A percentile compares a stretch with the other conserved stretches of the same genome.
Conservation (phyloP, 805 yeast genomes). For the Zygoascus flipseniorum region DNA sequence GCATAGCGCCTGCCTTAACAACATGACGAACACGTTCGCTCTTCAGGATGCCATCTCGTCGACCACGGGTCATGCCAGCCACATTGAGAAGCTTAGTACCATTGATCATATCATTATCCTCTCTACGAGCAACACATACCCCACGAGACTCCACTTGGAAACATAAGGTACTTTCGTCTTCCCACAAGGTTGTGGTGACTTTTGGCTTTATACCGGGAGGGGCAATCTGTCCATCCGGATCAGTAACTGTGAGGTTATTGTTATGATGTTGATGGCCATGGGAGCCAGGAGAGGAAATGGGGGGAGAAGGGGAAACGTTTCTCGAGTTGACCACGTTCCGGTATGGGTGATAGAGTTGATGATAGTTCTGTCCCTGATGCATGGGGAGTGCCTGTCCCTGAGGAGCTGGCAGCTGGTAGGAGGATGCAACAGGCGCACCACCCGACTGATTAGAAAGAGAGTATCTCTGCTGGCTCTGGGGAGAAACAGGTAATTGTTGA, state of each 20-base stretch:
- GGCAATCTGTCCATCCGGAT: slow-evolving; percentile 32
- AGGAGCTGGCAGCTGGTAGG: neutral
- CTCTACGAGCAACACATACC: slow-evolving; percentile 71
- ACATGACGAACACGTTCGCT: slow-evolving; percentile 71
- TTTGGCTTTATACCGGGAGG: slow-evolving; percentile 40
- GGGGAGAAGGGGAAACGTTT: neutral
- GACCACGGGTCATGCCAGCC: slow-evolving; percentile 82
- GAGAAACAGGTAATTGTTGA: neutral
- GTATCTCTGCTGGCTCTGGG: neutral
- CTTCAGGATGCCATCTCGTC: slow-evolving; percentile 76
- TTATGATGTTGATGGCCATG: neutral
- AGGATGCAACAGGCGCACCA: neutral
- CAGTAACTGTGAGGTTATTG: slow-evolving; percentile 23
- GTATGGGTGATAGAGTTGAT: neutral
- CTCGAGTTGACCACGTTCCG: neutral
- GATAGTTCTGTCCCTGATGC: neutral
- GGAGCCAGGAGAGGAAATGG: neutral
- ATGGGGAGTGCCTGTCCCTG: neutral
- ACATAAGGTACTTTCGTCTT: slow-evolving; percentile 75
- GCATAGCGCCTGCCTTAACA: slow-evolving; percentile 84
- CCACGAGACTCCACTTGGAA: slow-evolving; percentile 81
- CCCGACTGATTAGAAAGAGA: neutral
- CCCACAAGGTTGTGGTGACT: slow-evolving; percentile 82
- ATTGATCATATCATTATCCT: slow-evolving; percentile 76
- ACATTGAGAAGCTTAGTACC: slow-evolving; percentile 77